These are phyloP conservation scores for Emergomyces orientalis DNA, from an alignment of 2,329 filamentous ascomycete genomes.

Conservation along the genomic window DNA sequence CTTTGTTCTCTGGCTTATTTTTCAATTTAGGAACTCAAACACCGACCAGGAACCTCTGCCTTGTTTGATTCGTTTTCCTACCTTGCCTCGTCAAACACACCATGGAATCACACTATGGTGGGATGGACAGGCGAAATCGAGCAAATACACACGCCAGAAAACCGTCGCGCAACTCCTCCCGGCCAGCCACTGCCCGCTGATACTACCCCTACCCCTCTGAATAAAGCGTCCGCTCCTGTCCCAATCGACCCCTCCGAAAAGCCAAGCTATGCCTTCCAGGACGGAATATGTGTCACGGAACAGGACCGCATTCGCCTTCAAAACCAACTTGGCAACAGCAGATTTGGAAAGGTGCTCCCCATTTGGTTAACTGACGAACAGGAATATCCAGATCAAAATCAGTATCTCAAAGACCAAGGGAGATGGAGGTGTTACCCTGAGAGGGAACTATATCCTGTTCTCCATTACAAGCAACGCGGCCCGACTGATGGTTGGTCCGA, in stretches of 20 bases:
- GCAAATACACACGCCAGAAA: conserved; percentile 22
- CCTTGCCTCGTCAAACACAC: conserved; percentile 70
- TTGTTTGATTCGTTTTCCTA: conserved; percentile 86
- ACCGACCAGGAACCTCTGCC: conserved; percentile 78
- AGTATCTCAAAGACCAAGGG: conserved; percentile 68
- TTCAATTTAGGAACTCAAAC: conserved; percentile 54
- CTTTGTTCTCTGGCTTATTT: conserved; percentile 6
- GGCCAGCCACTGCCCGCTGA: conserved; percentile 17
- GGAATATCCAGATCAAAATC: conserved; percentile 57
- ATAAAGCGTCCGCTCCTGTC: conserved; percentile 69
- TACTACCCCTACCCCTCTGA: conserved; percentile 42
- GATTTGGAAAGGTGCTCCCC: conserved; percentile 69
- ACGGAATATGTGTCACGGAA: conserved; percentile 61
- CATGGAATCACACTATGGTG: conserved; percentile 87
- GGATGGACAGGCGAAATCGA: conserved; percentile 91
- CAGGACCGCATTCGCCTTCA: conserved; percentile 67
- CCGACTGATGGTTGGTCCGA: conserved; percentile 76
- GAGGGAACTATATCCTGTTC: conserved; percentile 81
- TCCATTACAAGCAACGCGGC: conserved; percentile 94
- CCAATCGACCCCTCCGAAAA: conserved; percentile 48
- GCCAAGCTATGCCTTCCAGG: conserved; percentile 49
- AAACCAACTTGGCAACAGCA: conserved; percentile 59
- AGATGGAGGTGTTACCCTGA: conserved; percentile 88
- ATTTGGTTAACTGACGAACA: conserved; percentile 80
- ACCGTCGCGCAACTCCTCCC: conserved; percentile 11